Conservation (phyloP, 768 basidiomycete species). For the Hericium coralloides region DNA sequence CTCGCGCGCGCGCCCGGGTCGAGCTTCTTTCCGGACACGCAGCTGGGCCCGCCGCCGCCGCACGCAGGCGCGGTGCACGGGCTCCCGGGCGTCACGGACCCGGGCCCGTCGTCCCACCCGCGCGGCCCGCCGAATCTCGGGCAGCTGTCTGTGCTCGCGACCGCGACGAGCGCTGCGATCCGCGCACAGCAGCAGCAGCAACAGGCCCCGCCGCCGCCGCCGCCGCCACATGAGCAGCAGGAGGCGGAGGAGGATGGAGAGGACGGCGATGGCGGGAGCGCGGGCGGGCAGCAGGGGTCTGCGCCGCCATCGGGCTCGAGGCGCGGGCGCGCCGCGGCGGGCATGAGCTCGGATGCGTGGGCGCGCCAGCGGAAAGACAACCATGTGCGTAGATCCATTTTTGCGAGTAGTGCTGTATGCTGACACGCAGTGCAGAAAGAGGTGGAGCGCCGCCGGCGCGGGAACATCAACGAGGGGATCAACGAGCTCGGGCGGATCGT, state of each 20-base stretch:
- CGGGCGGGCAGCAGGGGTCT: not conserved
- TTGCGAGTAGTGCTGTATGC: not conserved
- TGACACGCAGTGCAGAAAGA: conserved; percentile 64
- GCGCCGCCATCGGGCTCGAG: conserved; percentile 18
- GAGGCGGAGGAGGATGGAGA: conserved; percentile 1
- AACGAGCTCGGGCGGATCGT: conserved; percentile 85
- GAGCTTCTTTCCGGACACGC: not conserved
- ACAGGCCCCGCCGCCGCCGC: conserved; percentile 14
- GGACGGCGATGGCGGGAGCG: not conserved
- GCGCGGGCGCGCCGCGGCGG: conserved; percentile 45
- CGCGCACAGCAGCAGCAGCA: not conserved
- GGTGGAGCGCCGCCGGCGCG: conserved; percentile 89
- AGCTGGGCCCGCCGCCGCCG: not conserved
- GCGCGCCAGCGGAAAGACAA: conserved; percentile 74
- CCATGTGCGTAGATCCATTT: conserved; percentile 40
- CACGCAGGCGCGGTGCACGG: conserved; percentile 8
- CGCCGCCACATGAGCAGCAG: not conserved
- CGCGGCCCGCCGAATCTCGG: conserved; percentile 58
- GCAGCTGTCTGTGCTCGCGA: conserved; percentile 38
- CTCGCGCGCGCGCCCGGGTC: conserved; percentile 10
- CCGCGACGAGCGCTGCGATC: conserved; percentile 6
- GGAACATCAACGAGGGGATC: conserved; percentile 96
- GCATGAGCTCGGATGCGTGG: conserved; percentile 75
- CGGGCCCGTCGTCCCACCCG: conserved; percentile 66
- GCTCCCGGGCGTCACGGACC: conserved; percentile 41